These are phyloP conservation scores for Ustilaginoidea virens DNA, from an alignment of 2,329 filamentous ascomycete species.

Conservation along the genomic window DNA sequence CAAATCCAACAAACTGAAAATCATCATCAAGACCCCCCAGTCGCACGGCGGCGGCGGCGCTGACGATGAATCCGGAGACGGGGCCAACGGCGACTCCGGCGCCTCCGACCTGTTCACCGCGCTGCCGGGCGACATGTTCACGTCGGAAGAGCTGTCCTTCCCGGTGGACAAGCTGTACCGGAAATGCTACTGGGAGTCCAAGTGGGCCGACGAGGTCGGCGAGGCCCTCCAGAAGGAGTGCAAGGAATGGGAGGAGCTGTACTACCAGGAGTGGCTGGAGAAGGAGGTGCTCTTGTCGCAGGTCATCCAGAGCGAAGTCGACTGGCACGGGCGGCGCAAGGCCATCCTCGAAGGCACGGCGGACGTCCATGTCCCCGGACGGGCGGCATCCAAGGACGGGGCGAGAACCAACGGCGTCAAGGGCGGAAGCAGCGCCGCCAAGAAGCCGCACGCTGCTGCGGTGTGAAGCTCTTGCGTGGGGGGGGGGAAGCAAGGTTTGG, in stretches of 20 bases:
- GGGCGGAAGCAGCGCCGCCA: constrained; percentile 2
- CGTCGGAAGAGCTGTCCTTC: constrained; percentile 46
- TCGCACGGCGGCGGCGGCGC: constrained; percentile 42
- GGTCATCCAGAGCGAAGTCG: constrained; percentile 48
- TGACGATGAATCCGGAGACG: constrained; percentile 37
- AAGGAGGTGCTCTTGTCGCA: constrained; percentile 70
- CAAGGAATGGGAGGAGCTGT: constrained; percentile 47
- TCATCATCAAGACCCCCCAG: constrained; percentile 46
- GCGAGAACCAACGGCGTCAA: constrained; percentile 11
- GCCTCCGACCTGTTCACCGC: constrained; percentile 43
- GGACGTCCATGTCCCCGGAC: constrained; percentile 25
- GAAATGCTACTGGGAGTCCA: constrained; percentile 54
- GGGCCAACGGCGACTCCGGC: constrained; percentile 37
- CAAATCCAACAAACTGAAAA: constrained; percentile 41
- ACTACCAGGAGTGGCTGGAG: constrained; percentile 60
- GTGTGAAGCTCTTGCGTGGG: too few relatives aligned
- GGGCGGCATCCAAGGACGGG: constrained; percentile 14
- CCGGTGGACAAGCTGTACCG: constrained; percentile 44
- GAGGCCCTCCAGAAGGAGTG: constrained; percentile 49
- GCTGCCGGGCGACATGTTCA: constrained; percentile 45
- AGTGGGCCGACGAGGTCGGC: constrained; percentile 55
- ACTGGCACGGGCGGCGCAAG: constrained; percentile 44
- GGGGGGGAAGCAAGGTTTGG: neutral
- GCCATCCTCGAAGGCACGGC: constrained; percentile 34
- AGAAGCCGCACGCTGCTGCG: constrained; percentile 2